Percentiles rank a stretch among this genome's conserved stretches.
Conservation (phyloP, 192 early-diverging fungal species). For the Piromyces sp. region DNA sequence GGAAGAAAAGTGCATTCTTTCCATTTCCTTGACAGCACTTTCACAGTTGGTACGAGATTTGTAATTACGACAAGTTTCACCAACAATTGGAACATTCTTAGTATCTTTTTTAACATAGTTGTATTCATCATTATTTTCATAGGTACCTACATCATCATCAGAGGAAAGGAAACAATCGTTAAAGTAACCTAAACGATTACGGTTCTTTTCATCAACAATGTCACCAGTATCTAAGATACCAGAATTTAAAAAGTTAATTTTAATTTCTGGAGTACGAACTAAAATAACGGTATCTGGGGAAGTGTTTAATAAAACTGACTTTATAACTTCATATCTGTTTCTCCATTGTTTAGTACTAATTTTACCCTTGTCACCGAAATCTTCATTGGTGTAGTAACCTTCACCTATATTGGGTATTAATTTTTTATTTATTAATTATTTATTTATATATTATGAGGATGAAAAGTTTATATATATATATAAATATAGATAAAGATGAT, state of each 20-base stretch:
- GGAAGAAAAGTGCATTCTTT: neutral
- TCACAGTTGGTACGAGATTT: neutral
- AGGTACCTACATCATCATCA: neutral
- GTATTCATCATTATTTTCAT: neutral
- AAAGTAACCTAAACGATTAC: neutral
- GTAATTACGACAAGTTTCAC: neutral
- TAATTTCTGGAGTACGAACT: neutral
- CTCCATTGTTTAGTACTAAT: neutral
- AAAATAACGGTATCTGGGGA: neutral
- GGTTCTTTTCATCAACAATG: neutral
- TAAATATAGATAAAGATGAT: too few relatives aligned
- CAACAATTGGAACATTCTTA: neutral
- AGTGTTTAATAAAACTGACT: neutral
- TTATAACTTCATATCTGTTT: neutral
- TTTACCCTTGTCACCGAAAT: neutral
- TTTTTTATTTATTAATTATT: too few relatives aligned
- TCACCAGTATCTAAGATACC: neutral
- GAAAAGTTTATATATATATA: too few relatives aligned
- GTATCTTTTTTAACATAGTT: neutral
- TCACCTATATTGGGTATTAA: too few relatives aligned
- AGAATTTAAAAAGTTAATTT: neutral
- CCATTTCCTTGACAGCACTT: neutral
- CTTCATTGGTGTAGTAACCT: neutral
- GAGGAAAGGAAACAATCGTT: neutral
- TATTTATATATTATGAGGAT: too few relatives aligned